Evolutionary conservation across 169 alveolate genomes (phyloP).

Genomic region (Plasmodium coatneyi): DNA sequence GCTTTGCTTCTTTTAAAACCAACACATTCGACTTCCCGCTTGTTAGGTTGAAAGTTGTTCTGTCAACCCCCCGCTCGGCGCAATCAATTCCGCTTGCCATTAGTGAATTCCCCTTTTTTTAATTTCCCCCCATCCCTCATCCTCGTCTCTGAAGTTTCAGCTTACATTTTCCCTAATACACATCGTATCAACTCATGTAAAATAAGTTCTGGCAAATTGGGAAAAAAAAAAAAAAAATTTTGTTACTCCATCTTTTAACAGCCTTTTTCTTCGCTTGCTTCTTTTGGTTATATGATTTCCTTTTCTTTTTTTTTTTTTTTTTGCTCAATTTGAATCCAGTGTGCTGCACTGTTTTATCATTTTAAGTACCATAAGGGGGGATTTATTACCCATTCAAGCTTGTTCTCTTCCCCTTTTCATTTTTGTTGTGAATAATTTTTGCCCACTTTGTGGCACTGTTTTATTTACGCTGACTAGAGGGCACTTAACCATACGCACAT

Average conservation of each 20-base stretch:
- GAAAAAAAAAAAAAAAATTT: not conserved
- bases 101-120: not conserved
- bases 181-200: not conserved
- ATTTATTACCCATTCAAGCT: not conserved
- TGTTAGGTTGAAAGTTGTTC: not conserved
- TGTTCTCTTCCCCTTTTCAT: not conserved
- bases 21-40: not conserved
- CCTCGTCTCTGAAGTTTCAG: conserved; percentile 2
- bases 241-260: not conserved
- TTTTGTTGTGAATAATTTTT: not conserved
- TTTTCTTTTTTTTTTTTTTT: not conserved
- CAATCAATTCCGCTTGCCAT: conserved; percentile 1
- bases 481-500: not conserved
- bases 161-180: conserved; percentile 12
- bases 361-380: not conserved
- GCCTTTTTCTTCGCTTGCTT: not conserved
- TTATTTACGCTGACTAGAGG: not conserved
- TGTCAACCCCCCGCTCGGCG: not conserved
- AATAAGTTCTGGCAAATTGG: not conserved
- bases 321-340: not conserved
- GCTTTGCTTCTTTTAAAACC: not conserved
- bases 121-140: not conserved
- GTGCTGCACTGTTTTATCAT: not conserved
- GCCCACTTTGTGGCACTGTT: not conserved
- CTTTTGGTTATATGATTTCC: not conserved